phyloP scores from a whole-genome alignment of 768 basidiomycete species.

The Leucocoprinus birnbaumii region DNA sequence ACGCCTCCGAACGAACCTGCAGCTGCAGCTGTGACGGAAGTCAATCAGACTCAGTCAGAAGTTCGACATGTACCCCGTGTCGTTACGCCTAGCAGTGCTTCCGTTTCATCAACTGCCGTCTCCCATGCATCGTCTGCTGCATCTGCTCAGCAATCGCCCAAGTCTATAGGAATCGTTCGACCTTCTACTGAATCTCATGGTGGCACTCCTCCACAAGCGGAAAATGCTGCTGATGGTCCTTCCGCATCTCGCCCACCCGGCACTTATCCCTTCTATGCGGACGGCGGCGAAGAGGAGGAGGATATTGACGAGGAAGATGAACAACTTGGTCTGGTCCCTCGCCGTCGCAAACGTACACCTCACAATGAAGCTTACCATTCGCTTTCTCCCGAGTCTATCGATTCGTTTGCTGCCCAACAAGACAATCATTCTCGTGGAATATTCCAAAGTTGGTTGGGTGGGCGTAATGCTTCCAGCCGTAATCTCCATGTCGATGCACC shows the following conservation, averaged over 20 bases:
- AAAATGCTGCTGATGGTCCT: background rate
- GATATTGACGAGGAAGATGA: constrained; percentile 33
- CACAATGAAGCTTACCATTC: constrained; percentile 63
- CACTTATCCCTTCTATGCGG: background rate
- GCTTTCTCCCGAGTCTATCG: constrained; percentile 51
- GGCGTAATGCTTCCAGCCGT: constrained; percentile 15
- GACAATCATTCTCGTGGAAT: constrained; percentile 22
- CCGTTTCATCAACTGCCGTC: background rate
- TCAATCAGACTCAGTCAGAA: background rate
- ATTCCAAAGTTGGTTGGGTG: constrained; percentile 24
- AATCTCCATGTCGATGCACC: constrained; percentile 19
- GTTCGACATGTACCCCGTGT: background rate
- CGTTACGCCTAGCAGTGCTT: background rate
- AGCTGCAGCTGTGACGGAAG: background rate
- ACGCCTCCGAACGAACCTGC: background rate
- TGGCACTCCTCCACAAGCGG: background rate
- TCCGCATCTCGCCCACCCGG: background rate
- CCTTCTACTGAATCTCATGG: background rate
- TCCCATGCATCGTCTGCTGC: background rate
- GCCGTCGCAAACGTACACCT: constrained; percentile 46
- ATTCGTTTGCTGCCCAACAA: constrained; percentile 35
- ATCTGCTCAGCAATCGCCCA: background rate
- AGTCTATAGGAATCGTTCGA: no score
- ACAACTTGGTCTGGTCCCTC: constrained; percentile 26
- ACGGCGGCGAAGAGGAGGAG: constrained; percentile 21